A percentile compares a stretch with the other conserved stretches of the same genome.
Conservation (phyloP, 495 filamentous ascomycete genomes). For the Lasiosphaeria miniovina region DNA sequence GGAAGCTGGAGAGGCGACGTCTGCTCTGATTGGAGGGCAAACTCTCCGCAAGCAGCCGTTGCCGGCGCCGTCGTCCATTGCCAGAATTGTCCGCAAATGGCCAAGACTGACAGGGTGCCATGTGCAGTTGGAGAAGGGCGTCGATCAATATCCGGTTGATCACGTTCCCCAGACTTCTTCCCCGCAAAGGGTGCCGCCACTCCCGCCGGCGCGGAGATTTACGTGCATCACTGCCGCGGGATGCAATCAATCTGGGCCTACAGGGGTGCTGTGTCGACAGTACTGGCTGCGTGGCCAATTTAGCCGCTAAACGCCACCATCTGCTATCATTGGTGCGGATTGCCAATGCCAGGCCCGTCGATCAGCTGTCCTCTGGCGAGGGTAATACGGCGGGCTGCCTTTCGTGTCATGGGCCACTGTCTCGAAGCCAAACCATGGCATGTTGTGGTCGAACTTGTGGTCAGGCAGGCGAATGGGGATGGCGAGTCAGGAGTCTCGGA, state of each 20-base stretch:
- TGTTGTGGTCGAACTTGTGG: too few species aligned
- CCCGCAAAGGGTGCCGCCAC: slow-evolving; percentile 4
- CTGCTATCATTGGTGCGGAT: too few species aligned
- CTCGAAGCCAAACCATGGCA: too few species aligned
- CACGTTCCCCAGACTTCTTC: slow-evolving; percentile 10
- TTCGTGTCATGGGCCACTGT: too few species aligned
- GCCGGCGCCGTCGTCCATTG: background rate
- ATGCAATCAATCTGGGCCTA: background rate
- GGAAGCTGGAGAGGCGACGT: background rate
- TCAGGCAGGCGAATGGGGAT: too few species aligned
- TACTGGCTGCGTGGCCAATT: too few species aligned
- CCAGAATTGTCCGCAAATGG: background rate
- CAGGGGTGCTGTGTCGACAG: too few species aligned
- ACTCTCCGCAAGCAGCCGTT: background rate
- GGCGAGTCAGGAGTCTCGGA: too few species aligned
- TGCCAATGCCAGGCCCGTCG: too few species aligned
- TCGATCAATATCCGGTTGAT: slow-evolving; percentile 8
- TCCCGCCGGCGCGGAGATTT: slow-evolving; percentile 10
- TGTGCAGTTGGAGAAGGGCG: background rate
- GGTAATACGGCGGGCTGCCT: too few species aligned
- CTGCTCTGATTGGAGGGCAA: background rate
- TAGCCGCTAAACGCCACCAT: too few species aligned
- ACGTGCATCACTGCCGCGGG: background rate
- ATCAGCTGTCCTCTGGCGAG: too few species aligned
- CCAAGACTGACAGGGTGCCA: background rate